Evolutionary conservation across 2,329 filamentous ascomycete species (phyloP), one percentile per base, ranked within the genome.

Genomic region (Paracamarosporium sp.): DNA sequence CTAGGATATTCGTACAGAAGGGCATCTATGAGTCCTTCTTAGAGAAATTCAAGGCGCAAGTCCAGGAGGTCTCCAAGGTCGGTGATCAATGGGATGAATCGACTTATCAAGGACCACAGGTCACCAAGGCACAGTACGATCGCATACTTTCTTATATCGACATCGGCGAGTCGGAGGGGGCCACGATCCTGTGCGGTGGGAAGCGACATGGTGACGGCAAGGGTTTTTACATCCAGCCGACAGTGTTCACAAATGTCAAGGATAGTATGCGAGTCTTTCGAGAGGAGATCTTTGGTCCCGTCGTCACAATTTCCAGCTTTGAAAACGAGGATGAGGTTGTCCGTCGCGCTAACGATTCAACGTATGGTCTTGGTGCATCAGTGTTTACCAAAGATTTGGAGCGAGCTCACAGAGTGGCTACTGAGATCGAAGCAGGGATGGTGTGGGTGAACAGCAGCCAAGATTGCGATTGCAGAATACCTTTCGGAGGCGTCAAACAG

Each of bases 291-390:
- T 88, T 87, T 63, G 85, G 63, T 0, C 88, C 88, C 0, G 84
- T 90, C 25, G 79, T 89, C 2, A 86, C 87, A 0, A 74, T 89
- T n/a, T 65, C 88, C 47, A 81, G 79, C 22, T 90, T 86, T 85
- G 76, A 75, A 0, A 78, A 81, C 22, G 87, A 90, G 57, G 58
- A 56, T n/a, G 61, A 61, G 83, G 74, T 79, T 80, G 25, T 75
- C 76, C 11, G 74, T 71, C 65, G 72, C 69, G 53, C 75, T 15
- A 84, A 85, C 67, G 74, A 75, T 55, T 77, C 74, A 22, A 74
- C 77, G 35, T 75, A 76, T 31, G 82, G 83, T 27, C 77, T 86
- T 3, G 83, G 81, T 17, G 80, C 80, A 8, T 82, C 80, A 13
- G 81, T 85, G 4, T 85, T 81, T 80, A 81, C 79, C 0, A 78